phyloP scores from a whole-genome alignment of 495 filamentous ascomycete species.

The Corynascus novoguineensis region DNA sequence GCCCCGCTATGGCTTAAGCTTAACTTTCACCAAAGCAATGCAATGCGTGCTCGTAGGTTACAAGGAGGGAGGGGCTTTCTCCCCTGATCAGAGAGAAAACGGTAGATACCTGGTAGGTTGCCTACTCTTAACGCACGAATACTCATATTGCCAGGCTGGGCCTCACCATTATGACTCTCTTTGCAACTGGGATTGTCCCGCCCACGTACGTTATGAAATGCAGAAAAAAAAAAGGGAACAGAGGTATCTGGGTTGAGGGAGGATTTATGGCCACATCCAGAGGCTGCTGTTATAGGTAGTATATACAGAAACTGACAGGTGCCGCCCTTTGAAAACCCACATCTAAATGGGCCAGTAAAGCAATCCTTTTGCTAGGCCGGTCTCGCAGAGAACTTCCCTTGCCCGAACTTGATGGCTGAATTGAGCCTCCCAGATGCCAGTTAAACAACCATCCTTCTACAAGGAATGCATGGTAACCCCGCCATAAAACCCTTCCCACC shows the following conservation, averaged over 20 bases:
- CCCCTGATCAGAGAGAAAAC: too few relatives aligned
- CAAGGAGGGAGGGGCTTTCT: too few relatives aligned
- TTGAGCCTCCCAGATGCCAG: background rate
- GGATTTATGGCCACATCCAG: too few relatives aligned
- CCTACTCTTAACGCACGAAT: too few relatives aligned
- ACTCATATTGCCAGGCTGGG: background rate
- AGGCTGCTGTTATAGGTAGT: background rate
- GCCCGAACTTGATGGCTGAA: too few relatives aligned
- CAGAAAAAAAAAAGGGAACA: background rate
- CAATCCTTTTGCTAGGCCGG: conserved; percentile 1
- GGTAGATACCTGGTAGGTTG: too few relatives aligned
- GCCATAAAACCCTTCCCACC: background rate
- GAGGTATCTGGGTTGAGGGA: background rate
- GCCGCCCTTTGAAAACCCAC: background rate
- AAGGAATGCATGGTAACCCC: conserved; percentile 6
- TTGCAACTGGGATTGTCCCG: too few relatives aligned
- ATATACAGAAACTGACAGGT: conserved; percentile 9
- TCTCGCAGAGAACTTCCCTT: background rate
- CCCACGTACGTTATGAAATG: too few relatives aligned
- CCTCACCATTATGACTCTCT: background rate
- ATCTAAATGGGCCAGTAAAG: background rate
- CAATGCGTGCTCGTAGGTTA: too few relatives aligned
- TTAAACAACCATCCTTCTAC: conserved; percentile 2
- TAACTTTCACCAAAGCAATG: too few relatives aligned
- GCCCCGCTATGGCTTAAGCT: background rate